These are phyloP conservation scores for Pestalotiopsis sp. DNA, from an alignment of 2,329 filamentous ascomycete genomes.

Conservation along the genomic window DNA sequence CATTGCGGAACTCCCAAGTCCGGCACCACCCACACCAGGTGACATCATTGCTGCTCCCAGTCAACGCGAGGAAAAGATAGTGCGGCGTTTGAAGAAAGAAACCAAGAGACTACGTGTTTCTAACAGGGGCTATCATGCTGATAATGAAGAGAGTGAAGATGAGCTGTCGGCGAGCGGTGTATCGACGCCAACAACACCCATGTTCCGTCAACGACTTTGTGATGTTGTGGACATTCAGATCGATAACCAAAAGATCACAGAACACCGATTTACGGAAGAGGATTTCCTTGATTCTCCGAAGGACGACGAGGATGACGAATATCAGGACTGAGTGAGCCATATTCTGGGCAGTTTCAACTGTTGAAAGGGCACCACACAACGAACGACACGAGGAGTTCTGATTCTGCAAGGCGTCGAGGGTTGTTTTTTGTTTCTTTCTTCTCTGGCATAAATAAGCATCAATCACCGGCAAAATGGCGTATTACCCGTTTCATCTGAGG, in stretches of 20 bases:
- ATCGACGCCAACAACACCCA: conserved; percentile 7
- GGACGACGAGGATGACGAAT: conserved; percentile 60
- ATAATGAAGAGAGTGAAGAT: conserved; percentile 38
- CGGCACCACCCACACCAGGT: conserved; percentile 14
- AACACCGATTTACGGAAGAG: conserved; percentile 69
- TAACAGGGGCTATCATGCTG: conserved; percentile 28
- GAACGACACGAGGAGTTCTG: neutral
- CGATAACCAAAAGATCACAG: conserved; percentile 74
- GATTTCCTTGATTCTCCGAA: conserved; percentile 65
- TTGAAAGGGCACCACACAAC: neutral
- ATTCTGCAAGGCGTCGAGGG: neutral
- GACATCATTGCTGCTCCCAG: conserved; percentile 16
- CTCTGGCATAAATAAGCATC: neutral
- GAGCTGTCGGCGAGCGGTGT: conserved; percentile 23
- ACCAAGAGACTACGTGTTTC: conserved; percentile 20
- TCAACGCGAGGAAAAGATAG: conserved; percentile 16
- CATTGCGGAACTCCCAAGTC: conserved; percentile 20
- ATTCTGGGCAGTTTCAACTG: neutral
- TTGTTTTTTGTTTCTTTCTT: neutral
- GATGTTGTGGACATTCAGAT: conserved; percentile 71
- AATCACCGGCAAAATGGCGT: neutral
- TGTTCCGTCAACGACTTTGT: conserved; percentile 68
- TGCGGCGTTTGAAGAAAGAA: conserved; percentile 21
- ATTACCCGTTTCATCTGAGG: neutral
- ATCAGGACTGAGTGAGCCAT: neutral